Evolutionary conservation across 2,329 filamentous ascomycete species (phyloP).

Genomic region (Calonectria leucothoes): DNA sequence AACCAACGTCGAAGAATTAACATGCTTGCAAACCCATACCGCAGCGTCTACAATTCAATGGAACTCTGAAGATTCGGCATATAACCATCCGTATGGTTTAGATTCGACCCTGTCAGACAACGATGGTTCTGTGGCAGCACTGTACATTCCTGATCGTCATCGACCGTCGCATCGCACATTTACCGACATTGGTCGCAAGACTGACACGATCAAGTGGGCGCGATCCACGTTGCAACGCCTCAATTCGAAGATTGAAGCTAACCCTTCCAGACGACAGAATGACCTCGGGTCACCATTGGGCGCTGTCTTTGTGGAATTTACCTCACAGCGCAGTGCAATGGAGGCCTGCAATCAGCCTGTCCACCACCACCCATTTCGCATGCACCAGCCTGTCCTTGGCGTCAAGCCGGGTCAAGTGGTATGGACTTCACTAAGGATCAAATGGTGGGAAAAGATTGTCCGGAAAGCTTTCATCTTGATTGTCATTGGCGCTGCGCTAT

Average conservation of each 20-base stretch:
- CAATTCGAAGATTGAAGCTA: neutral
- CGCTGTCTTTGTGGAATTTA: neutral
- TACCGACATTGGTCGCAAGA: neutral
- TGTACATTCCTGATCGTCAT: neutral
- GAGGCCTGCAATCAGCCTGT: neutral
- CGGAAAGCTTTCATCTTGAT: neutral
- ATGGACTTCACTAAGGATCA: neutral
- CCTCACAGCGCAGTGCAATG: neutral
- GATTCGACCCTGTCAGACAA: neutral
- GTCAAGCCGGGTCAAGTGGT: neutral
- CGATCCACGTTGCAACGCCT: neutral
- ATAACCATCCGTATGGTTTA: neutral
- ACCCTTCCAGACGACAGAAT: neutral
- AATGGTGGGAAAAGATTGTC: neutral
- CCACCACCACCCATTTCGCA: neutral
- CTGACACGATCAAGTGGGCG: slow-evolving; percentile 1
- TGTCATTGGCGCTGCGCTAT: neutral
- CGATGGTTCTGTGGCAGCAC: neutral
- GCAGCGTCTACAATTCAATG: neutral
- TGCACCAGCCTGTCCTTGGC: neutral
- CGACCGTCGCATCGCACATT: neutral
- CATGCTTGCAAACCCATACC: neutral
- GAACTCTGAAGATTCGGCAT: neutral
- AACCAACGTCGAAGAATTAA: no score
- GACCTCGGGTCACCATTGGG: neutral